phyloP scores from a whole-genome alignment of 257 asterid species.

The Nicotiana undulata region DNA sequence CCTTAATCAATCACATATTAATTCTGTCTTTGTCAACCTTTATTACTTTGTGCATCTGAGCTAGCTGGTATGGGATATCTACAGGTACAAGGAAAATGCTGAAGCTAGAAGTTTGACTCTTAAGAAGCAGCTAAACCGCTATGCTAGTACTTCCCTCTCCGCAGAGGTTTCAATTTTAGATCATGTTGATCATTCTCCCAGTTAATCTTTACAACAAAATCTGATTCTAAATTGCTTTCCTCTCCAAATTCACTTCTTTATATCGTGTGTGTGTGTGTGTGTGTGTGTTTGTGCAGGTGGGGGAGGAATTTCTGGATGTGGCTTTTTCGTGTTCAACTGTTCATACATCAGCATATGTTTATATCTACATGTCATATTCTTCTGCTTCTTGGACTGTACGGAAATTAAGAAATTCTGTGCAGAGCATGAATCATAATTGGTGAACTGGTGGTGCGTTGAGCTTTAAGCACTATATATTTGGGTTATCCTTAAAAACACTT shows the following conservation, averaged over 20 bases:
- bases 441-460: neutral
- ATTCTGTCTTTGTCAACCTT: neutral
- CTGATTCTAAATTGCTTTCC: neutral
- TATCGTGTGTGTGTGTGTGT: neutral
- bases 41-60: conserved; percentile 12
- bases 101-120: conserved; percentile 54
- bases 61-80: conserved; percentile 7
- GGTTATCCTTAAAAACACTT: neutral
- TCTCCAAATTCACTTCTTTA: neutral
- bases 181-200: neutral
- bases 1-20: neutral
- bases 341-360: neutral
- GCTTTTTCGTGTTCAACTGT: neutral
- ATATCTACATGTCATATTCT: neutral
- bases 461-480: neutral
- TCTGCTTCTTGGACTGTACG: neutral
- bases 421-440: neutral
- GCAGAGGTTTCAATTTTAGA: conserved; percentile 60
- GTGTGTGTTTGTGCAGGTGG: neutral
- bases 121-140: conserved; percentile 75
- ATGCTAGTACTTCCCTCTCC: conserved; percentile 65
- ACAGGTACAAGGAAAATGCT: conserved; percentile 67
- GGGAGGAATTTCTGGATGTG: neutral
- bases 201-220: neutral
- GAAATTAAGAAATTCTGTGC: neutral